Base-by-base conservation (phyloP, 2,329 filamentous ascomycete species). In the Claviceps arundinis region DNA sequence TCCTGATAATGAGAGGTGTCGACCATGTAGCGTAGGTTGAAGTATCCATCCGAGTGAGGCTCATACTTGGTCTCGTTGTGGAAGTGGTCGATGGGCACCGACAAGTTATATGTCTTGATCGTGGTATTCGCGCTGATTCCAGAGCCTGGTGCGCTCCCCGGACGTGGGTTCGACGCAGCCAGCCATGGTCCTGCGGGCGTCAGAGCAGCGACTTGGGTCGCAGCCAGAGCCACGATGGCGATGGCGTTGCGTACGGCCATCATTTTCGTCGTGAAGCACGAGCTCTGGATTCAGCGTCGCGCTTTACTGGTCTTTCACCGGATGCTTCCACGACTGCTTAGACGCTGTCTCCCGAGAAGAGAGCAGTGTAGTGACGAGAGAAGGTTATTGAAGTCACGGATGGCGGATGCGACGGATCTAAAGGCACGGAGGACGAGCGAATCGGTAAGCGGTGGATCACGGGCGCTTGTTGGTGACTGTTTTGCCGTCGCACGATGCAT, bases 21-120 rank as follows among this genome's bases (percentile, higher is more conserved):
- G 59, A 91, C 89, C 84, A 84, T 94, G 70, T 93, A 95, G 11
- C 87, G 79, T 47, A 91, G 70, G 22, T 79, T 67, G 65, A 89
- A 95, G 1, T 69, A 77, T 30, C 66, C 82, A 58, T 84, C 71
- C 8, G 76, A 80, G 65, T 94, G 88, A 38, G 89, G 87, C 64
- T 84, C 85, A 62, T 94, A 94, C 48, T 74, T 71, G 2, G 81
- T 78, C 51, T 89, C 84, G 61, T 91, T 88, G 67, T 86, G 86
- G 69, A 93, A 94, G 63, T 93, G 87, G 65, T 95, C 88, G 37
- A 94, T 72, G 16, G 77, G 77, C 4, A 77, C 74, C 2, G 65
- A 66, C 49, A 70, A 53, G 54, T 69, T 68, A 55, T 58, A 58
- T 30, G 55, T 52, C 50, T 58, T 53, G 56, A 60, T 57, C 7